Base-by-base conservation (phyloP, 805 yeast genomes). In the Kuraishia ogatae region DNA sequence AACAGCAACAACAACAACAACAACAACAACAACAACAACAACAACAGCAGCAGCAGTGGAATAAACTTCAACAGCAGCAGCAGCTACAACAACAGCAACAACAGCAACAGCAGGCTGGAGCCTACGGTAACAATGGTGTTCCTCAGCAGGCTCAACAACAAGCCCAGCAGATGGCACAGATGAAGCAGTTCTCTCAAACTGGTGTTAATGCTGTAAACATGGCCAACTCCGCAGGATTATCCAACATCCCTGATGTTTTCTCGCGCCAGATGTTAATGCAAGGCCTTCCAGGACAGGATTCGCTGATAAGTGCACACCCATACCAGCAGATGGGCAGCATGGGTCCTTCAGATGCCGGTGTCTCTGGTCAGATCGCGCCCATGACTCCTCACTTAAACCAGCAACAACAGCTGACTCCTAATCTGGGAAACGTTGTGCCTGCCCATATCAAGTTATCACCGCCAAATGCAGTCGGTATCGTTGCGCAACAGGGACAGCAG, bases 401-500 rank as follows among this genome's bases (percentile, higher is more conserved):
- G 50, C 61, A 52, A 43, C 57, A 50, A 19, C 58, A 59, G 51
- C 52, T 56, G 24, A 49, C 51, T 22, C 51, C 51, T 22, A 48
- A 39, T 22, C 51, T 55, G 19, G 52, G 53, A 1, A 57, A 55
- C 15, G 49, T 52, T 39, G 54, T 51, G 39, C 58, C 61, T 53
- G 50, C 49, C 53, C 66, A 60, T 53, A 59, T 58, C 43, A 62
- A 53, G 50, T 54, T 55, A 15, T 39, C 57, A 20, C 54, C 57
- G 10, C 59, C 52, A 46, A 57, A 51, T 43, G 57, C 54, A 21
- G 55, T 48, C 39, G 28, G 56, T 17, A 50, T 55, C 22, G n/a
- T 19, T 21, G 49, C 66, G 7, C 68, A 65, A 15, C 68, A 59
- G 29, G 67, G 64, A 51, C 58, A 59, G 50, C 55, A 61, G 43